Base-by-base conservation (phyloP, 179 eudicot species). In the Corrigiola litoralis region DNA sequence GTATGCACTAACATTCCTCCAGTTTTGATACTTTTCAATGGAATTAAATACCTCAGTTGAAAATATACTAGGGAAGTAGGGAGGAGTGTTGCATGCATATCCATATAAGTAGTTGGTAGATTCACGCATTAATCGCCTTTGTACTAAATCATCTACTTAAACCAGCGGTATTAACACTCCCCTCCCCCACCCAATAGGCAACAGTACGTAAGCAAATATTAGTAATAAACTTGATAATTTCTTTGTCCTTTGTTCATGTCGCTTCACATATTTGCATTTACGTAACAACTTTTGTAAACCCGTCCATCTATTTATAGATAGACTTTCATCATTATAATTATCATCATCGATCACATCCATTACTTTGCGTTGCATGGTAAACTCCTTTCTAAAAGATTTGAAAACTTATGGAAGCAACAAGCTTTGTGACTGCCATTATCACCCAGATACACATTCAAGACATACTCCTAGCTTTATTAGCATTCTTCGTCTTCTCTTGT, bases 401-500 rank as follows among this genome's bases (percentile, higher is more conserved):
- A 27, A 23, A 49, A n/a, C 3, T 2, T 11, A 51, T 66, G 70
- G 62, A 57, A 63, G 7, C n/a, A 8, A 41, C 44, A 42, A 75
- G 60, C 42, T 44, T 65, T 0, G 2, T 58, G 23, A 25, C 42
- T 2, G 14, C 21, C 20, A 18, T 66, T 52, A 18, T 58, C 12
- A 53, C 63, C 38, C 75, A 79, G 25, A 59, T 79, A 18, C 77
- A 79, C 41, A 34, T 61, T 4, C 40, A 38, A 6, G 85, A 84
- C 37, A 61, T 81, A 52, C 20, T 79, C 2, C 41, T 77, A 41
- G 75, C 84, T 12, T 40, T 79, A 2, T n/a, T 75, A 0, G 67
- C 75, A 10, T 67, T 76, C 52, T 75, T 72, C 53, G 21, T 71
- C 29, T 54, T 63, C 17, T 44, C 50, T 29, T 75, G 64, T 72